These are phyloP conservation scores for Cercospora sp. DNA, from an alignment of 2,329 filamentous ascomycete species.

Conservation along the genomic window DNA sequence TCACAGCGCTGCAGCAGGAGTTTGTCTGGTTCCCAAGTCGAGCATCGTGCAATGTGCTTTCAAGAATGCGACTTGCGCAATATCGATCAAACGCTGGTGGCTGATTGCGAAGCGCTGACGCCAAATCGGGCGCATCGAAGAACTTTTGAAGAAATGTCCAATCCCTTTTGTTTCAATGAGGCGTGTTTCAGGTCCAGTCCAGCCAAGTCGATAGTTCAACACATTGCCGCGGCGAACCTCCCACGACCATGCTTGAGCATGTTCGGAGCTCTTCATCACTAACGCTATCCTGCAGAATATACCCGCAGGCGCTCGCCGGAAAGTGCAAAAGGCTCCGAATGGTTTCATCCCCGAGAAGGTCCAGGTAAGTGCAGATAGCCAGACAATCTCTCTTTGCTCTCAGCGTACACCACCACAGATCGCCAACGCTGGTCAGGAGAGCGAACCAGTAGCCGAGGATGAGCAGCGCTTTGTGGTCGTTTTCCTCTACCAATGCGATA, in stretches of 20 bases:
- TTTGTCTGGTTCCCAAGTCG: not conserved
- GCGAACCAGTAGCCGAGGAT: constrained; percentile 20
- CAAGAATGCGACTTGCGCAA: not conserved
- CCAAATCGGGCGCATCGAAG: not conserved
- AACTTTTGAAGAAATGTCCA: not conserved
- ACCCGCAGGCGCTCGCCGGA: constrained; percentile 12
- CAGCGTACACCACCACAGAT: constrained; percentile 20
- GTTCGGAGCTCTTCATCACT: not conserved
- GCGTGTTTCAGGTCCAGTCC: not conserved
- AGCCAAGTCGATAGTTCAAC: not conserved
- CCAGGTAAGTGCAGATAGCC: constrained; percentile 16
- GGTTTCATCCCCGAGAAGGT: not conserved
- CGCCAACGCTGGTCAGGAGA: constrained; percentile 14
- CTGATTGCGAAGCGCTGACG: not conserved
- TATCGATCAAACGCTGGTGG: not conserved
- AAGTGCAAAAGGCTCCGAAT: constrained; percentile 9
- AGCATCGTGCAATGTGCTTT: not conserved
- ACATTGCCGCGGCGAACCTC: not conserved
- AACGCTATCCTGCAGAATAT: constrained; percentile 2
- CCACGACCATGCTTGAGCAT: not conserved
- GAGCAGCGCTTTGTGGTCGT: constrained; percentile 16
- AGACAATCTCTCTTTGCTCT: constrained; percentile 19
- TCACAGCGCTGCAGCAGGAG: not conserved
- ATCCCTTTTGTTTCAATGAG: not conserved
- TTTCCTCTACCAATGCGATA: constrained; percentile 16